Base-by-base conservation (phyloP, 306 rosid genomes). In the Dryas drummondii region DNA sequence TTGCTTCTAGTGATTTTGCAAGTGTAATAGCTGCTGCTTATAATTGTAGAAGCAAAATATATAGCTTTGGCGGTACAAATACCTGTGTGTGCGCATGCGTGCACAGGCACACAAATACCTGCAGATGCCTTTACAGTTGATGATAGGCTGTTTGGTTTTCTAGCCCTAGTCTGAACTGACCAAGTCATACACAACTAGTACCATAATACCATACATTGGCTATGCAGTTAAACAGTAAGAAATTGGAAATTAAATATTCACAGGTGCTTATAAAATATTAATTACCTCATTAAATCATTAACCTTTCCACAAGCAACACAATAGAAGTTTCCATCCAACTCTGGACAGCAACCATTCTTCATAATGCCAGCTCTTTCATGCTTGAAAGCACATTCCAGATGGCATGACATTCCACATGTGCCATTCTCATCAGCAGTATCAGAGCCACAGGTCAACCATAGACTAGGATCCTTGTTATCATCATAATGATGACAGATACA, bases 391-490 rank as follows among this genome's bases (percentile, higher is more conserved):
- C 98, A 94, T 85, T 91, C 97, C 80, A 94, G 81, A 89, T 94
- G 98, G 82, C 96, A 91, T 12, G 98, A 94, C 82, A 90, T 80
- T 81, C 96, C 97, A 84, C 98, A 94, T 13, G 90, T 77, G 47
- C 78, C 89, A 10, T 83, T 67, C 76, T 76, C 96, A 72, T 74
- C 80, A 32, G 75, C 80, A 59, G 79, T 47, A 69, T 89, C 90
- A 53, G 91, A 66, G 56, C 84, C 68, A 72, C 98, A 94, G 57
- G 94, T 87, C 83, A 94, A 82, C 98, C 98, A 94, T 69, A 91
- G 78, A 87, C 96, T 94, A 19, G 98, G 97, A 80, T 94, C 98
- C 86, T 94, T 94, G 89, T 94, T 94, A 83, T 94, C 94, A 70
- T 94, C 98, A 57, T 80, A 94, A 71, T 68, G 68, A 72, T 85